Percentiles rank a stretch among this genome's conserved stretches.
These are phyloP conservation scores for Aspergillus ostianus DNA, from an alignment of 495 filamentous ascomycete genomes.

Conservation along the genomic window DNA sequence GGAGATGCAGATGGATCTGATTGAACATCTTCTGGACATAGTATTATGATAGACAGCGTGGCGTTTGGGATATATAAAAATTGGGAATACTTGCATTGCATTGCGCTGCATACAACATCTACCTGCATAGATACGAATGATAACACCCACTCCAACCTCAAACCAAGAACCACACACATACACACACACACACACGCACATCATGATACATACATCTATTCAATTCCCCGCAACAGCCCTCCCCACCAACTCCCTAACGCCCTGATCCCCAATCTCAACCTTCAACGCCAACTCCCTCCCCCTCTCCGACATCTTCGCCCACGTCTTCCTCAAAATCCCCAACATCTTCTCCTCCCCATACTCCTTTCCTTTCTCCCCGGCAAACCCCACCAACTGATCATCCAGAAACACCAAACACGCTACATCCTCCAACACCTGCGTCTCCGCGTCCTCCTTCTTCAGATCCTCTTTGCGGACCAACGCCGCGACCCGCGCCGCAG, in stretches of 20 bases:
- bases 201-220: neutral
- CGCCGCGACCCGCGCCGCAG: conserved; percentile 53
- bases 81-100: neutral
- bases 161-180: neutral
- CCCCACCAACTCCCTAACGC: conserved; percentile 52
- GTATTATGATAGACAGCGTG: conserved; percentile 6
- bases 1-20: neutral
- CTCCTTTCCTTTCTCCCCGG: conserved; percentile 59
- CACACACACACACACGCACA: no score
- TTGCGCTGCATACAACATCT: no score
- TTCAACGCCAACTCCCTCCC: conserved; percentile 67
- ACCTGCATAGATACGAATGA: neutral
- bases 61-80: conserved; percentile 9
- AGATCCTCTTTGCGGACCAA: conserved; percentile 67
- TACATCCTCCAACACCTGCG: conserved; percentile 76
- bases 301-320: conserved; percentile 72
- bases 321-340: conserved; percentile 74
- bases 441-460: conserved; percentile 60
- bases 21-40: conserved; percentile 2
- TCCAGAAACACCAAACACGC: conserved; percentile 84
- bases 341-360: conserved; percentile 73
- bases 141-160: no score
- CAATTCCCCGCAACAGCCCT: conserved; percentile 54
- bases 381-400: conserved; percentile 78
- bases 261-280: conserved; percentile 61